Evolutionary conservation across 2,329 filamentous ascomycete genomes (phyloP), one percentile per base, ranked within the genome.

Genomic region (Penicillium vulpinum): DNA sequence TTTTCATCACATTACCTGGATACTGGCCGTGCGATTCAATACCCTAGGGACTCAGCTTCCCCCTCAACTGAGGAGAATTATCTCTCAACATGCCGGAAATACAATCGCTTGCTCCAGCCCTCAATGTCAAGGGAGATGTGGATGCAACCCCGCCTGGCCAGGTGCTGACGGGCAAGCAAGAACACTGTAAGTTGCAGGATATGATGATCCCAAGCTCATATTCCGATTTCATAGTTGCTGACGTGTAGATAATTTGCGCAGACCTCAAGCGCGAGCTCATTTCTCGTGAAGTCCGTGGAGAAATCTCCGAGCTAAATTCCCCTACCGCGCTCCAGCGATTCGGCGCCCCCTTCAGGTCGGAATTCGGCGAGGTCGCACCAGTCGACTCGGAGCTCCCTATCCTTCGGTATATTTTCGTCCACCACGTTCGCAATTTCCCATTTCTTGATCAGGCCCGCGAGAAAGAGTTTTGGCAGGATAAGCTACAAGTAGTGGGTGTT

Each of bases 391-490:
- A 97, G 67, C 82, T 99, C 28, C 94, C 94, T 18, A 89, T 99
- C 61, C 81, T 99, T 60, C 86, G 94, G 63, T 97, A 94, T 78
- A 96, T 99, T 70, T 99, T 99, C 72, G 94, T 97, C 53, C 89
- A 97, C 72, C 92, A 97, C 86, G 87, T 99, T 58, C 91, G 94
- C 70, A 95, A 97, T 69, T 99, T 99, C 69, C 94, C 94, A 1
- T 99, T 99, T 71, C 84, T 99, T 62, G 92, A 99, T 76, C 91
- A 96, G 81, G 94, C 94, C 22, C 89, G 86, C 70, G 94, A 99
- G 83, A 96, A 97, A 83, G 94, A 99, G 77, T 99, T 99, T 70
- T 99, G 94, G 94, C 94, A 99, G 78, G 92, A 97, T 73, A 97
- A 96, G 75, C 80, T 99, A 59, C 94, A 99, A 80, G 85, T 92